Base-by-base conservation (phyloP, 176 grass and related monocot genomes). In the Avena atlantica region DNA sequence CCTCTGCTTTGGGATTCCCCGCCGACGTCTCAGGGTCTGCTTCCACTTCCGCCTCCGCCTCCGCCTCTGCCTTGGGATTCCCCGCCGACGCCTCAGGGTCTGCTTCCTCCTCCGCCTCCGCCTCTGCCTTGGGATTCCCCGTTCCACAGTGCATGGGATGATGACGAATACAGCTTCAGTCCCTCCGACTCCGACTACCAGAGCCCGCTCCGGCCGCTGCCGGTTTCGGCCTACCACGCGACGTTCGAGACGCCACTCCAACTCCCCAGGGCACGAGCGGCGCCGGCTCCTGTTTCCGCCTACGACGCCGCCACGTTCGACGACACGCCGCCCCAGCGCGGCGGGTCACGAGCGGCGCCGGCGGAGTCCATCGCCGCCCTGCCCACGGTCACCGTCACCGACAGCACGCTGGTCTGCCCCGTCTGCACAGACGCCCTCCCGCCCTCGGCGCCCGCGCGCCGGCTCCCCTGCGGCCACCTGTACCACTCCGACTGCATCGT, bases 401-500 rank as follows among this genome's bases (percentile, higher is more conserved):
- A 82, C 11, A 13, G 3, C 10, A 16, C 6, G 63, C 24, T 36
- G 80, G 25, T 21, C 17, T 69, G 80, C 62, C 16, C 11, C 6
- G 17, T 69, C 17, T 69, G 80, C 80, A 82, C 27, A 6, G 80
- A 82, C 16, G 1, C 16, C 17, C 11, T 82, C 17, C 47, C 12
- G 25, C 17, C 23, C 1, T 8, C 47, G 27, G 6, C 63, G 63
- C 17, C 48, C 25, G 63, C 17, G 16, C 25, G 63, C 47, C 62
- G 47, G 62, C 63, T 82, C 25, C 63, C 47, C 25, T 81, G 63
- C 63, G 42, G 63, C 48, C 80, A 82, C 80, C 25, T 21, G 47
- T 82, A 82, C 80, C 80, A 82, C 63, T 82, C 80, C 6, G 62
- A 69, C 80, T 82, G 80, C 80, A 82, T 82, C 62, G 63, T 69